phyloP scores from a whole-genome alignment of 768 basidiomycete species.

The Amanita exitialis region DNA sequence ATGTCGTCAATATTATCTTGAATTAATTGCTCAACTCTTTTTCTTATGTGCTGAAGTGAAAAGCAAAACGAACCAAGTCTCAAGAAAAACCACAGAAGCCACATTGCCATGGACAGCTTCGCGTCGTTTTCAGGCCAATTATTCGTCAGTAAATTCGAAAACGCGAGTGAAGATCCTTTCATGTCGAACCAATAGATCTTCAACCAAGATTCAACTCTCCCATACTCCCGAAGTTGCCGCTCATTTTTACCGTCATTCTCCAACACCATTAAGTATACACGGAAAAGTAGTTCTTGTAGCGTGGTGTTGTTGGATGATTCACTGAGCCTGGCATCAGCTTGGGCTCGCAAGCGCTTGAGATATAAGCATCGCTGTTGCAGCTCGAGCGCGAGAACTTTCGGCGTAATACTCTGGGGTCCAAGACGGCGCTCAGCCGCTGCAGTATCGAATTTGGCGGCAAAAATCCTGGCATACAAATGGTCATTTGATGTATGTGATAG shows the following conservation, averaged over 20 bases:
- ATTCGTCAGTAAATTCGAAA: constrained; percentile 27
- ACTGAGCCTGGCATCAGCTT: constrained; percentile 24
- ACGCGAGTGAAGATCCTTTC: constrained; percentile 43
- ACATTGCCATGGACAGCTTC: constrained; percentile 56
- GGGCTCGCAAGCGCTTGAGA: constrained; percentile 45
- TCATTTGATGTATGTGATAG: constrained; percentile 47
- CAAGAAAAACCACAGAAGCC: constrained; percentile 71
- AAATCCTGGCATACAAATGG: constrained; percentile 68
- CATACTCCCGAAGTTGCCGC: constrained; percentile 61
- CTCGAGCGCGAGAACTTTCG: constrained; percentile 47
- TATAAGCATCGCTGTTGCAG: constrained; percentile 49
- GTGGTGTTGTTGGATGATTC: constrained; percentile 15
- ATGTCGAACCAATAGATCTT: constrained; percentile 56
- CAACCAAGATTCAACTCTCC: constrained; percentile 52
- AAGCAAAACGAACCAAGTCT: constrained; percentile 36
- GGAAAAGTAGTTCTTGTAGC: constrained; percentile 47
- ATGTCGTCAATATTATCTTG: constrained; percentile 39
- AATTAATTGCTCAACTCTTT: not conserved
- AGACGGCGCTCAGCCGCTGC: constrained; percentile 39
- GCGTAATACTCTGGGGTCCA: constrained; percentile 26
- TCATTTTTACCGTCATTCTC: constrained; percentile 75
- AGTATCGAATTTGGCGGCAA: constrained; percentile 57
- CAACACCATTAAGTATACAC: constrained; percentile 67
- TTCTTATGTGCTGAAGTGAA: not conserved
- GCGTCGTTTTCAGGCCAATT: constrained; percentile 49